phyloP scores from a whole-genome alignment of 768 basidiomycete genomes.

The Lactarius trivialis region DNA sequence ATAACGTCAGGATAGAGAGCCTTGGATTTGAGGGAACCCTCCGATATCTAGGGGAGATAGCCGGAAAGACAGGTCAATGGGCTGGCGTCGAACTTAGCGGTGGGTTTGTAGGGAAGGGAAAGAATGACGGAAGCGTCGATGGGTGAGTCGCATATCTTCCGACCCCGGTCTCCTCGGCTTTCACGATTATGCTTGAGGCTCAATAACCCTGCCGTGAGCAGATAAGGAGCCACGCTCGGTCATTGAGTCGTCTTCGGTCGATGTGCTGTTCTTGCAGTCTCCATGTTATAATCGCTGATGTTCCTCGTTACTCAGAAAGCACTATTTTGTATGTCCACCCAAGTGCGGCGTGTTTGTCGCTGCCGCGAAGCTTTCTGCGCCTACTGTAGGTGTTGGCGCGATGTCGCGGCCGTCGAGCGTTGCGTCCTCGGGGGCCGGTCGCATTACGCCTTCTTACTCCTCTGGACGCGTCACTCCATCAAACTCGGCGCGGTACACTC shows the following conservation, averaged over 20 bases:
- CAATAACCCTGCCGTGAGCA: neutral
- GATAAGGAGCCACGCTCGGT: neutral
- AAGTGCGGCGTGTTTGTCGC: constrained; percentile 91
- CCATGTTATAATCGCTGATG: neutral
- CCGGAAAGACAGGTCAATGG: constrained; percentile 86
- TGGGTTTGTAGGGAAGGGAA: constrained; percentile 85
- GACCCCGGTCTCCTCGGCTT: constrained; percentile 12
- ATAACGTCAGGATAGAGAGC: constrained; percentile 80
- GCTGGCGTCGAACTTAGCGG: constrained; percentile 88
- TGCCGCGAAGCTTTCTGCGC: constrained; percentile 68
- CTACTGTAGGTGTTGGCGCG: constrained; percentile 55
- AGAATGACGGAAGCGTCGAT: constrained; percentile 86
- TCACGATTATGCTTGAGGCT: neutral
- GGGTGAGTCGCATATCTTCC: constrained; percentile 52
- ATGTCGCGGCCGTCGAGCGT: constrained; percentile 67
- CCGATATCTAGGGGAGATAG: constrained; percentile 76
- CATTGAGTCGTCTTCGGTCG: neutral
- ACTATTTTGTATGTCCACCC: constrained; percentile 79
- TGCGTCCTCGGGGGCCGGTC: constrained; percentile 57
- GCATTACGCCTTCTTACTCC: constrained; percentile 40
- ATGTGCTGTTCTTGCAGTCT: neutral
- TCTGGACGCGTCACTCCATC: constrained; percentile 24
- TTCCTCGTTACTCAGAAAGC: constrained; percentile 12
- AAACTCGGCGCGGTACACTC: constrained; percentile 43
- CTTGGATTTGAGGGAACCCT: constrained; percentile 83